Percentiles rank a stretch among this genome's conserved stretches.
These are phyloP conservation scores for Phytophthora capsici DNA, from an alignment of 352 stramenopile species.

Conservation along the genomic window DNA sequence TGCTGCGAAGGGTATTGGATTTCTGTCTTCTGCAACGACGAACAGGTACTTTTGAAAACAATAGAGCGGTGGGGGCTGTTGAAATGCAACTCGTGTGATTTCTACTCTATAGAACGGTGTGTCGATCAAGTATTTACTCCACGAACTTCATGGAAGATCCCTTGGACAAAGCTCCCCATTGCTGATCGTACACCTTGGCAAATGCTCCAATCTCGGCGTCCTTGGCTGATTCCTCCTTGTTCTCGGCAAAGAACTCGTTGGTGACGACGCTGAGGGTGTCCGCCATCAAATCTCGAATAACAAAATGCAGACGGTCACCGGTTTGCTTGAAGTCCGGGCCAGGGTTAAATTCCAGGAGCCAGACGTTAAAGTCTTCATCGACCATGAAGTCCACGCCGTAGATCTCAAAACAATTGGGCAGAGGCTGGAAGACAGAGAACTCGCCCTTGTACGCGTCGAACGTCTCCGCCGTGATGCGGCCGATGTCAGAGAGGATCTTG, in stretches of 20 bases:
- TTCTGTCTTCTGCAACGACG: conserved; percentile 74
- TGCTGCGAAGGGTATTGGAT: conserved; percentile 84
- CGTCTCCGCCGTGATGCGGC: conserved; percentile 61
- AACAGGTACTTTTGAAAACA: conserved; percentile 71
- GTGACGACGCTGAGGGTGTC: conserved; percentile 67
- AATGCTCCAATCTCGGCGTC: conserved; percentile 43
- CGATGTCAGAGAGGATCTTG: conserved; percentile 69
- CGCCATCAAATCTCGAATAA: conserved; percentile 69
- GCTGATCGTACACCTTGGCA: conserved; percentile 63
- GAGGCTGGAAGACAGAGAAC: conserved; percentile 75
- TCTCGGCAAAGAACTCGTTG: conserved; percentile 54
- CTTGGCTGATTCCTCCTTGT: conserved; percentile 14
- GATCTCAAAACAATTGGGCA: conserved; percentile 78
- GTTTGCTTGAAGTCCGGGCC: conserved; percentile 84
- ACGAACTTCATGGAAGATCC: conserved; percentile 63
- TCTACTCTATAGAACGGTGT: conserved; percentile 30
- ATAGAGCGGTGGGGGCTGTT: conserved; percentile 9
- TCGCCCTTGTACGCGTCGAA: conserved; percentile 79
- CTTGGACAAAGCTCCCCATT: conserved; percentile 59
- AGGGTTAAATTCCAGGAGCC: conserved; percentile 79
- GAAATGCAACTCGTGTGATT: conserved; percentile 22
- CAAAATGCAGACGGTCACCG: conserved; percentile 55
- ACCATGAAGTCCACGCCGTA: conserved; percentile 83
- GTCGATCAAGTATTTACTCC: conserved; percentile 33
- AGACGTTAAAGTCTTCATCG: conserved; percentile 71